phyloP scores from a whole-genome alignment of 768 basidiomycete species.

The Stropharia rugosoannulata region DNA sequence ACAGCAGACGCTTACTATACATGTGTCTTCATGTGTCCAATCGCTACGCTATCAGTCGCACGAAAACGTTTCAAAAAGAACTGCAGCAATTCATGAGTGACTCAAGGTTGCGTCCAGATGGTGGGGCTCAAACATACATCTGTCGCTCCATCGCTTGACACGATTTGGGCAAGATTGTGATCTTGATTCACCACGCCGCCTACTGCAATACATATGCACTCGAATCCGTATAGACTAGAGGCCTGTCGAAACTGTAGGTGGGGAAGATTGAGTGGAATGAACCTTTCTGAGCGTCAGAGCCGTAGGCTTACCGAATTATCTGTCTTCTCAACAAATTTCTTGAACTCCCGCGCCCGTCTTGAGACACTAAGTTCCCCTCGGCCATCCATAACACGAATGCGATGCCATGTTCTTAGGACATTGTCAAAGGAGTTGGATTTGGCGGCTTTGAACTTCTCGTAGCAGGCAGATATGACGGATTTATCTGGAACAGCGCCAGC shows the following conservation, averaged over 20 bases:
- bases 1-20: constrained; percentile 1
- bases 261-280: not conserved
- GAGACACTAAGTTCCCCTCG: not conserved
- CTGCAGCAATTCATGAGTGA: not conserved
- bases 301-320: constrained; percentile 1
- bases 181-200: constrained; percentile 8
- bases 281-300: too few relatives aligned
- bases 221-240: constrained; percentile 2
- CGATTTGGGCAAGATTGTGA: not conserved
- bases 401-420: not conserved
- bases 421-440: not conserved
- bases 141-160: not conserved
- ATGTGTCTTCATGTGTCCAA: constrained; percentile 4
- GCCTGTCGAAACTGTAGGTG: constrained; percentile 1
- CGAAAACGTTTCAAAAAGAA: constrained; percentile 1
- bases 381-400: not conserved
- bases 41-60: not conserved
- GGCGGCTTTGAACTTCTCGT: not conserved
- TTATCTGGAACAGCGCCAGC: not conserved
- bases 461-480: not conserved
- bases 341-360: not conserved
- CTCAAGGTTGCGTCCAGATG: not conserved
- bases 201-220: constrained; percentile 1
- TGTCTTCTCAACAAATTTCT: not conserved
- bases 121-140: not conserved